A percentile compares a stretch with the other conserved stretches of the same genome.
These are phyloP conservation scores for Huntiella omanensis DNA, from an alignment of 2,329 filamentous ascomycete genomes.

Conservation along the genomic window DNA sequence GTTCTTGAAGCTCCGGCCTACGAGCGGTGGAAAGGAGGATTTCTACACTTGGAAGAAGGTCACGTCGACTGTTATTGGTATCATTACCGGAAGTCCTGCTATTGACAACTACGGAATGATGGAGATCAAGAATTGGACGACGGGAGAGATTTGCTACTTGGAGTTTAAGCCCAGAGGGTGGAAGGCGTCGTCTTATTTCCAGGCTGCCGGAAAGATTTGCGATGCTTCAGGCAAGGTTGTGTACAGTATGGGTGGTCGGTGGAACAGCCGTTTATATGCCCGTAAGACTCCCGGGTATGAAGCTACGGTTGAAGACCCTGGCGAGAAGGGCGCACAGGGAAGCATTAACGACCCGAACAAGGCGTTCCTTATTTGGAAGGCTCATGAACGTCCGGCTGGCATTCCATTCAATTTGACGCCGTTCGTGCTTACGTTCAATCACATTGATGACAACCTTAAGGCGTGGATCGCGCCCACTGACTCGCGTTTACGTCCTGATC, in stretches of 20 bases:
- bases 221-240: conserved; percentile 62
- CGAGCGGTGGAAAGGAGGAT: conserved; percentile 57
- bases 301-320: conserved; percentile 43
- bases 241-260: conserved; percentile 80
- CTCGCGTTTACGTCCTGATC: conserved; percentile 79
- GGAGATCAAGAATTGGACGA: conserved; percentile 95
- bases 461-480: conserved; percentile 78
- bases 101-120: conserved; percentile 97
- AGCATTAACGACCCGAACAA: conserved; percentile 47
- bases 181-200: conserved; percentile 84
- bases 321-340: conserved; percentile 27
- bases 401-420: conserved; percentile 96
- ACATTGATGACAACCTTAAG: conserved; percentile 62
- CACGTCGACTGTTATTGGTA: conserved; percentile 90
- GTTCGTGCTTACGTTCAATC: conserved; percentile 87
- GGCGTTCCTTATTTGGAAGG: conserved; percentile 87
- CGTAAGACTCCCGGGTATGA: conserved; percentile 84
- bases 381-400: conserved; percentile 56
- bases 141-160: conserved; percentile 70
- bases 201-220: conserved; percentile 70
- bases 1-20: conserved; percentile 74
- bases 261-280: conserved; percentile 96
- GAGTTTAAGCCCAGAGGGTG: conserved; percentile 93
- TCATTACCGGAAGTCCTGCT: conserved; percentile 87
- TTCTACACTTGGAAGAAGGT: conserved; percentile 99